phyloP scores from a whole-genome alignment of 257 asterid species.

The Nicotiana paniculata region DNA sequence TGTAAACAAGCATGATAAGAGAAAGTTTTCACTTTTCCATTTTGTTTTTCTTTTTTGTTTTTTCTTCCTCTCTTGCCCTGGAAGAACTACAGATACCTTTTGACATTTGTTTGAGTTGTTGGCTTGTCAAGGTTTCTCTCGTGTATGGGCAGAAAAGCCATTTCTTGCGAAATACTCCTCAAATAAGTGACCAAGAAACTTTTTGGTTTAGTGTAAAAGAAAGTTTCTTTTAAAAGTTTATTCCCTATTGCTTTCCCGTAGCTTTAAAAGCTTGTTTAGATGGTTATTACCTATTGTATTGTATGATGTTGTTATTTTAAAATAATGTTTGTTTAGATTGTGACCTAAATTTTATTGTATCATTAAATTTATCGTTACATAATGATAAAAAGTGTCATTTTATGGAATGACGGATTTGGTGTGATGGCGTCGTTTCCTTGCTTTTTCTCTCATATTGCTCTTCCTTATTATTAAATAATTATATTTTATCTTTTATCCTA shows the following conservation, averaged over 20 bases:
- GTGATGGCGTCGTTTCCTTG: no score
- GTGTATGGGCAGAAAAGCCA: neutral
- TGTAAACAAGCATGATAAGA: neutral
- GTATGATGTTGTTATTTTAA: no score
- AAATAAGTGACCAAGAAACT: neutral
- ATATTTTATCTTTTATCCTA: no score
- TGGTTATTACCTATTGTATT: no score
- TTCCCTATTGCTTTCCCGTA: neutral
- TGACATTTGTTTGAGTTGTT: slow-evolving; percentile 2
- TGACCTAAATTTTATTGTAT: no score
- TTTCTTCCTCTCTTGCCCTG: neutral
- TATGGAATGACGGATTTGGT: no score
- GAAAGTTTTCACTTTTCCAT: neutral
- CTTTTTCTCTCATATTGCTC: no score
- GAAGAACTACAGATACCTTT: neutral
- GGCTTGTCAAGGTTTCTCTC: neutral
- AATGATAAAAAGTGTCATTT: no score
- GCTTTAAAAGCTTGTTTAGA: neutral
- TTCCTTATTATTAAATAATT: no score
- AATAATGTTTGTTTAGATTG: no score
- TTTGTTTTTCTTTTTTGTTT: neutral
- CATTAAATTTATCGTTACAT: no score
- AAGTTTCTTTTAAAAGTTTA: neutral
- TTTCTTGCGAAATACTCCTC: neutral
- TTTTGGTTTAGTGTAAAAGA: neutral